Conservation (phyloP, 2,329 filamentous ascomycete species). For the Helicocarpus griseus region DNA sequence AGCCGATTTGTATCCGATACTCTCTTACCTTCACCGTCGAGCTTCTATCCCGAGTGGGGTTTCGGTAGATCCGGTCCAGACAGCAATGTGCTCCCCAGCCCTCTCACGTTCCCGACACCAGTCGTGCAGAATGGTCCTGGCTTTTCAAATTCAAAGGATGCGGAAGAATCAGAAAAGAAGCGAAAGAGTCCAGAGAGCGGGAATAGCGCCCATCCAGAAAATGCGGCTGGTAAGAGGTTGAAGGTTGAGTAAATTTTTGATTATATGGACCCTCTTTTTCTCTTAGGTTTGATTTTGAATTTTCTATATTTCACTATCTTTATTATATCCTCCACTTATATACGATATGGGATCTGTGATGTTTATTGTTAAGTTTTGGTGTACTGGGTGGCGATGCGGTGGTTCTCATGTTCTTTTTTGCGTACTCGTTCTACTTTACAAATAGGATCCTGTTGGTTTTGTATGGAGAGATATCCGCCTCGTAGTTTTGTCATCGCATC, state of each 20-base stretch:
- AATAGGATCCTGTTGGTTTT: too few species aligned
- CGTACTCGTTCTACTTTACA: too few species aligned
- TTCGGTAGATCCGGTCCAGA: constrained; percentile 55
- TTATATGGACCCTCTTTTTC: too few species aligned
- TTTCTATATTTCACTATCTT: background rate
- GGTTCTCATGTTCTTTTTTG: too few species aligned
- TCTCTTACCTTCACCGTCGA: constrained; percentile 80
- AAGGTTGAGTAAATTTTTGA: constrained; percentile 18
- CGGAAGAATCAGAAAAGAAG: constrained; percentile 35
- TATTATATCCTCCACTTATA: background rate
- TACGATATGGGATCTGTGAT: too few species aligned
- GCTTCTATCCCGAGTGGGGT: constrained; percentile 88
- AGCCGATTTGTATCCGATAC: constrained; percentile 84
- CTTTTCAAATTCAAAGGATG: constrained; percentile 25
- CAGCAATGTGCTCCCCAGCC: constrained; percentile 81
- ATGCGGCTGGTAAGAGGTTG: constrained; percentile 27
- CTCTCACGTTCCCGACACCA: constrained; percentile 85
- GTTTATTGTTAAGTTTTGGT: too few species aligned
- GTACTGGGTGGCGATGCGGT: too few species aligned
- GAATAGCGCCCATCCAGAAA: background rate
- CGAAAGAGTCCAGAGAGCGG: constrained; percentile 34
- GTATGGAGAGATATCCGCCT: too few species aligned
- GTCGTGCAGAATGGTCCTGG: constrained; percentile 32
- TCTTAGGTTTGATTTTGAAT: background rate
- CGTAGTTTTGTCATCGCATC: too few species aligned